Base-by-base conservation (phyloP, 139 green algal species). In the Chlorella sp. region DNA sequence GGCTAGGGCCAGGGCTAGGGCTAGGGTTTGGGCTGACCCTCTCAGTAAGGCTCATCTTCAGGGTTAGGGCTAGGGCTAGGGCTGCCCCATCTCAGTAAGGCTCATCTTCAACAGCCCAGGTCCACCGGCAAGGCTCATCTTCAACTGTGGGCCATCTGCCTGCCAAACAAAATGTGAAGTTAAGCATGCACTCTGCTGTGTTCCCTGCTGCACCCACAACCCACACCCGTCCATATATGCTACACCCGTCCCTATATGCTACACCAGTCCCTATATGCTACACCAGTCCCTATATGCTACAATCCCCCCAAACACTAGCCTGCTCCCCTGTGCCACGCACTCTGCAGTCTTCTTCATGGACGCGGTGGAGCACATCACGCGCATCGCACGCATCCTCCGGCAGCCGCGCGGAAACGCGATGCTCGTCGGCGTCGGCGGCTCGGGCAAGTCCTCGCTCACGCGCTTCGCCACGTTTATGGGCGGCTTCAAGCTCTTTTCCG, bases 381-480 rank as follows among this genome's bases (percentile, higher is more conserved):
- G 88, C 68, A 81, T 94, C 50, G 64, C 74, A 5, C 84, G 91
- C 69, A 83, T 97, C 35, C 83, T 97, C 71, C 81, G 86, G 59
- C 88, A 94, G 81, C 90, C 90, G 10, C 77, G 88, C 31, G 91
- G 91, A 71, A 93, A 95, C 74, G 91, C 88, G 14, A 89, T 97
- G 87, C 81, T 97, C 35, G 83, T 97, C 35, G 91, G 91, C 51
- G 91, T 95, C 32, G 91, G 91, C 34, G 91, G 91, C 76, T 79
- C 66, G 59, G 91, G 91, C 73, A 95, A 94, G 82, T 82, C 86
- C 72, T 88, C 74, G 61, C 75, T 94, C 35, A 93, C 91, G 10
- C 85, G 87, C 59, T 93, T 95, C 82, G 90, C 89, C 31, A 79
- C 80, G 20, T 88, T 30, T 64, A 29, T 64, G 23, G 5, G n/a